Evolutionary conservation across 345 rosid genomes (phyloP).

Genomic region (Eucalyptus sp.): DNA sequence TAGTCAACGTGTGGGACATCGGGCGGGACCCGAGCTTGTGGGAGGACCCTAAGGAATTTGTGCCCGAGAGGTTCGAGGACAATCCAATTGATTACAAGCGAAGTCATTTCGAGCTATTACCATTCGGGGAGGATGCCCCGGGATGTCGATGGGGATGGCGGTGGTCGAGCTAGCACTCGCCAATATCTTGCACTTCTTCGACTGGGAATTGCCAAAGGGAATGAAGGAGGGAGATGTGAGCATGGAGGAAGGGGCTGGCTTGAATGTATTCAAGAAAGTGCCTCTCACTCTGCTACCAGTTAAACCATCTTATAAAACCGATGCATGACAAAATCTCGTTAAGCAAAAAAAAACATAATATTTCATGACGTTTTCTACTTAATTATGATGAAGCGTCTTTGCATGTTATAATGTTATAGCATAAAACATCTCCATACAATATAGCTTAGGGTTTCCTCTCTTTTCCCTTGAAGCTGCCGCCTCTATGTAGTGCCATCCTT

Average conservation of each 20-base stretch:
- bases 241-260: slow-evolving; percentile 27
- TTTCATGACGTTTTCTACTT: not conserved
- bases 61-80: slow-evolving; percentile 30
- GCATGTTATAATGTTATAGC: not conserved
- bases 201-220: slow-evolving; percentile 27
- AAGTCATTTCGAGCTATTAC: slow-evolving; percentile 19
- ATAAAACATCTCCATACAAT: not conserved
- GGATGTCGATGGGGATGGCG: slow-evolving; percentile 6
- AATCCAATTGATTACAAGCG: slow-evolving; percentile 21
- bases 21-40: slow-evolving; percentile 15
- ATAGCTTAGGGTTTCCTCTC: too few relatives aligned
- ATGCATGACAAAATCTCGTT: not conserved
- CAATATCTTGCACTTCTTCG: slow-evolving; percentile 19
- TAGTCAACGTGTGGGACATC: slow-evolving; percentile 30
- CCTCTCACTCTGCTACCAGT: slow-evolving; percentile 12
- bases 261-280: slow-evolving; percentile 10
- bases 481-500: too few relatives aligned
- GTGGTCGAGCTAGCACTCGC: slow-evolving; percentile 25
- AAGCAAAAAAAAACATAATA: not conserved
- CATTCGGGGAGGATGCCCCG: slow-evolving; percentile 35
- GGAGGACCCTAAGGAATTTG: slow-evolving; percentile 31
- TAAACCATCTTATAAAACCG: not conserved
- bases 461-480: too few relatives aligned
- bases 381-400: not conserved
- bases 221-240: slow-evolving; percentile 9